Evolutionary conservation across 2,329 filamentous ascomycete species (phyloP).

Genomic region (Diaporthe citrichinensis): DNA sequence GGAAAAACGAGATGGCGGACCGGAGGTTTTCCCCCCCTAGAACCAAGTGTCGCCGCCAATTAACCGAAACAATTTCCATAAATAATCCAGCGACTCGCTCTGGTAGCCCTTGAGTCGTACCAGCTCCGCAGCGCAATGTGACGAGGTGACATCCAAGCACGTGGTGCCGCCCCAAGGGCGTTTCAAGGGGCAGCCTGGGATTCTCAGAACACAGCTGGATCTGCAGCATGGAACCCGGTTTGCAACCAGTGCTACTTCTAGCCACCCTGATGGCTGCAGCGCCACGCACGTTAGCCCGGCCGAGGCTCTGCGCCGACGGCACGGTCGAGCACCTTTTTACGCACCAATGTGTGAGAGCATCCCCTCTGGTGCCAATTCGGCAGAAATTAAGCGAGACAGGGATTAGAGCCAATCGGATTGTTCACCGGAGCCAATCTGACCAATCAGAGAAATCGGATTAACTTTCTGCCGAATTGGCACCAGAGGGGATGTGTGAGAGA

Average conservation of each 20-base stretch:
- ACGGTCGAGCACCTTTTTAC: conserved; percentile 1
- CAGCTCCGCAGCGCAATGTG: conserved; percentile 21
- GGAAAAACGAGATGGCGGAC: conserved; percentile 5
- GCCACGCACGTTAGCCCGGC: conserved; percentile 25
- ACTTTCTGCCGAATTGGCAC: too few relatives aligned
- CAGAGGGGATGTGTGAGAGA: conserved; percentile 4
- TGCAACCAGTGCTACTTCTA: not conserved
- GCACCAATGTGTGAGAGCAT: conserved; percentile 21
- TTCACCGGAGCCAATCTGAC: too few relatives aligned
- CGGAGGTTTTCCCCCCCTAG: conserved; percentile 21
- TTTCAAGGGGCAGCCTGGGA: conserved; percentile 28
- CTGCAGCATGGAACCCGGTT: conserved; percentile 25
- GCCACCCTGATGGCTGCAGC: conserved; percentile 2
- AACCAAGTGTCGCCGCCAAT: conserved; percentile 3
- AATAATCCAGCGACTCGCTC: conserved; percentile 18
- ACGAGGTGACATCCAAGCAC: conserved; percentile 31
- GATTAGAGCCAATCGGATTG: too few relatives aligned
- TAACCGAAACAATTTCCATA: conserved; percentile 29
- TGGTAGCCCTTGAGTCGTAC: conserved; percentile 19
- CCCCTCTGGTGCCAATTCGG: too few relatives aligned
- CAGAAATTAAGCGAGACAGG: too few relatives aligned
- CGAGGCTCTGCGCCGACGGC: conserved; percentile 31
- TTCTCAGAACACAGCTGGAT: conserved; percentile 24
- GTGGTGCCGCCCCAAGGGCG: conserved; percentile 29
- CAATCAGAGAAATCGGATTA: too few relatives aligned